These are phyloP conservation scores for Citropsis articulata DNA, from an alignment of 345 rosid genomes.

Conservation along the genomic window DNA sequence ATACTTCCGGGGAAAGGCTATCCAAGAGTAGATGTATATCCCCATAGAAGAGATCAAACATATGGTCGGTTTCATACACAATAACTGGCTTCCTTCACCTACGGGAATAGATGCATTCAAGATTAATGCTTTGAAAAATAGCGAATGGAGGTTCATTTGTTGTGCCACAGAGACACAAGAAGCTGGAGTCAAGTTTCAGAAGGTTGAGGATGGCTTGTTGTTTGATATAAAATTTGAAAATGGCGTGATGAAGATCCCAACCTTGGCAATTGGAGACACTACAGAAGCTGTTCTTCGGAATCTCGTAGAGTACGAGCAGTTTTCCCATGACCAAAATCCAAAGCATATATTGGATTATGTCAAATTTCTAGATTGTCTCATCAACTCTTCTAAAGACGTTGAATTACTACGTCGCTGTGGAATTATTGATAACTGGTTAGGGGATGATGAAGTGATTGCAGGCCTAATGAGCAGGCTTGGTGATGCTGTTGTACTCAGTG, in stretches of 20 bases:
- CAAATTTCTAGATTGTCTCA: constrained; percentile 1
- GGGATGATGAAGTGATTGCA: constrained; percentile 4
- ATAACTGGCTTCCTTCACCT: neutral
- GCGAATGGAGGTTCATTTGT: neutral
- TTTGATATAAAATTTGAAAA: constrained; percentile 4
- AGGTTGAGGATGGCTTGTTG: neutral
- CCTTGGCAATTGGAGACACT: neutral
- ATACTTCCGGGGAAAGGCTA: neutral
- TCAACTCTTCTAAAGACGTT: constrained; percentile 10
- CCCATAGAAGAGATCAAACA: neutral
- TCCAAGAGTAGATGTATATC: neutral
- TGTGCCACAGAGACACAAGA: constrained; percentile 11
- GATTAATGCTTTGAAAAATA: neutral
- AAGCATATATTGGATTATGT: neutral
- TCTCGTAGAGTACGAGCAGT: constrained; percentile 20
- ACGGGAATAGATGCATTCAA: neutral
- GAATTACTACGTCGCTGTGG: neutral
- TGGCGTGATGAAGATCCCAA: constrained; percentile 17
- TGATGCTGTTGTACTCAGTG: neutral
- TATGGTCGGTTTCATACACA: neutral
- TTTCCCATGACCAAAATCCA: neutral
- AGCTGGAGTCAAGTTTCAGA: constrained; percentile 17
- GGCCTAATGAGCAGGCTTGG: neutral
- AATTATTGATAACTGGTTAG: constrained; percentile 13
- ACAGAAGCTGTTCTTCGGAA: neutral